Evolutionary conservation across 352 stramenopile species (phyloP), one percentile per base, ranked within the genome.

Genomic region (Peronospora tabacina): DNA sequence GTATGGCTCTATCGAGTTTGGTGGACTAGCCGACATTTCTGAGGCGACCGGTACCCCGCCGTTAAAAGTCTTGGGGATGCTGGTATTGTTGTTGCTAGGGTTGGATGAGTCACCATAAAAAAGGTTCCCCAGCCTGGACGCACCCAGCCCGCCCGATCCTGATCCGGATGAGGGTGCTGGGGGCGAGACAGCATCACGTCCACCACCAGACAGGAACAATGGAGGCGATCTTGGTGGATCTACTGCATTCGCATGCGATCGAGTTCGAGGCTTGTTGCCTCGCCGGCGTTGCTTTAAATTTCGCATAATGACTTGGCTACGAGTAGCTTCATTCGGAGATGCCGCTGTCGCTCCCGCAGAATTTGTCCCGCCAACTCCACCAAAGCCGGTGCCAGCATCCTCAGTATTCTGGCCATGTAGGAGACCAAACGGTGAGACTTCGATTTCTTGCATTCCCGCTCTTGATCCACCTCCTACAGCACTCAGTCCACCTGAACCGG

Each of bases 241-340:
- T 9, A 45, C 2, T 22, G 51, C 34, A 48, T 70, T 56, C 19
- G 52, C 62, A 13, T 71, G 62, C 0, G 58, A 68, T n/a, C 63
- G 44, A 13, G 59, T 45, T 13, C 62, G 66, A 37, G 55, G 49
- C 16, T 75, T 75, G 42, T 55, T 50, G 22, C 54, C 58, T 32
- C 61, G 56, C 42, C 61, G 52, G 15, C 62, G 62, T 37, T 72
- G 66, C 29, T 70, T 74, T 17, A 74, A 33, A 30, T 53, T 74
- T 8, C 65, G 65, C 61, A 74, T 70, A 20, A 74, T 68, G 34
- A 66, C 47, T 58, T 74, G 65, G 5, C 65, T 67, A 24, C 58
- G 61, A 24, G 61, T 70, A 10, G 20, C 57, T 48, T 70, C 61
- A 22, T 36, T 58, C 9, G 61, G 44, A 7, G 56, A 66, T 13